Percentiles rank a stretch among this genome's conserved stretches.
Evolutionary conservation across 179 eudicot species (phyloP).

Genomic region (Patellifolia procumbens): DNA sequence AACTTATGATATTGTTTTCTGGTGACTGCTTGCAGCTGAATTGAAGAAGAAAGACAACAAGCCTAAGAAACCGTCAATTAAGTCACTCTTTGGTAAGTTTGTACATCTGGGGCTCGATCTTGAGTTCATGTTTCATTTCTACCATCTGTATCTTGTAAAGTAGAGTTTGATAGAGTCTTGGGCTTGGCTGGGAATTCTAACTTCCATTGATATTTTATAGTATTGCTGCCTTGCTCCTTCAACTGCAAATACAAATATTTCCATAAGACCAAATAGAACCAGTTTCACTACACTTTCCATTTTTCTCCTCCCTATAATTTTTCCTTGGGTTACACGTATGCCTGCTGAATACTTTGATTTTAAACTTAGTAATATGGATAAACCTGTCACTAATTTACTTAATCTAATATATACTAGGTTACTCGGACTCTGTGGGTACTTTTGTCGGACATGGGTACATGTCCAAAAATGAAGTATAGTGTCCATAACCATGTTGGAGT

Average conservation of each 20-base stretch:
- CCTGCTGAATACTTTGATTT: not conserved
- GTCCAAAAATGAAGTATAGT: no score
- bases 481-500: no score
- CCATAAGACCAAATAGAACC: not conserved
- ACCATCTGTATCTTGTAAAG: not conserved
- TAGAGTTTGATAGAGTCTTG: not conserved
- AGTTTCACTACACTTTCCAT: not conserved
- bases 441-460: no score
- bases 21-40: constrained; percentile 67
- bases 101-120: constrained; percentile 1
- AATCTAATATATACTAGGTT: not conserved
- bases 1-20: constrained; percentile 11
- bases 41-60: constrained; percentile 84
- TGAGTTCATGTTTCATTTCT: constrained; percentile 1
- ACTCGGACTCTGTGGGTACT: no score
- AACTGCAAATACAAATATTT: no score
- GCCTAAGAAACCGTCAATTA: constrained; percentile 85
- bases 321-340: not conserved
- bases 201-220: not conserved
- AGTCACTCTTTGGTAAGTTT: constrained; percentile 84
- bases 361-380: no score
- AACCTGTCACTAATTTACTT: not conserved
- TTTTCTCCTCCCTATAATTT: not conserved
- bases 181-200: not conserved
- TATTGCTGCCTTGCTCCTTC: not conserved